Percentiles rank a stretch among this genome's conserved stretches.
Conservation (phyloP, 2,329 filamentous ascomycete genomes). For the Curvularia spicifera region DNA sequence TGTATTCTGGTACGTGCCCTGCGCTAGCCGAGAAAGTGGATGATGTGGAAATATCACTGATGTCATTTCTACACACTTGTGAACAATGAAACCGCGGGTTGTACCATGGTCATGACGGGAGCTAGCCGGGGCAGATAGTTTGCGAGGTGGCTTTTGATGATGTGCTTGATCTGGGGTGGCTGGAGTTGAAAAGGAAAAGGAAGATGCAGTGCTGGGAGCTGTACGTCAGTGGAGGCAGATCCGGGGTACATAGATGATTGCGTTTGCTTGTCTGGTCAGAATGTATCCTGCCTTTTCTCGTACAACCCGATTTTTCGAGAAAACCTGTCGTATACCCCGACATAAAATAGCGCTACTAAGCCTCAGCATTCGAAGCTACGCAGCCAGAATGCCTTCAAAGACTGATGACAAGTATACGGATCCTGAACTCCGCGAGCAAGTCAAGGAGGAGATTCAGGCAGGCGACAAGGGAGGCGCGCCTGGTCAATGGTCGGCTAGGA, state of each 20-base stretch:
- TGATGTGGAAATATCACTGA: conserved; percentile 17
- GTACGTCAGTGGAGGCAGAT: conserved; percentile 24
- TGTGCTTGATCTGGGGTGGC: conserved; percentile 19
- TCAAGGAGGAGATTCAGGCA: conserved; percentile 56
- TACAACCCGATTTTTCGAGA: background rate
- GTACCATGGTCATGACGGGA: conserved; percentile 12
- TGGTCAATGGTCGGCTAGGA: conserved; percentile 58
- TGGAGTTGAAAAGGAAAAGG: conserved; percentile 8
- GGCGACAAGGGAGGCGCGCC: conserved; percentile 57
- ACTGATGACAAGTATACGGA: conserved; percentile 55
- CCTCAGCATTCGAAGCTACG: background rate
- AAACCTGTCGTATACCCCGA: background rate
- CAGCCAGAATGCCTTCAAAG: conserved; percentile 52
- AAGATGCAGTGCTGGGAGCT: conserved; percentile 20
- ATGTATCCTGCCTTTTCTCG: conserved; percentile 10
- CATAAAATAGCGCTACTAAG: background rate
- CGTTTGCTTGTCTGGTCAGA: background rate
- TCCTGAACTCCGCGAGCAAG: conserved; percentile 54
- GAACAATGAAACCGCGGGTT: conserved; percentile 2
- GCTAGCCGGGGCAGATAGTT: conserved; percentile 1
- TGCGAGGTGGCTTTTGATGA: conserved; percentile 18
- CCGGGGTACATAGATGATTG: conserved; percentile 20
- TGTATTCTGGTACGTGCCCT: background rate
- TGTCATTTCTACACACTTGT: conserved; percentile 14
- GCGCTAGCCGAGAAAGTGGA: conserved; percentile 6